These are phyloP conservation scores for Kodamaea plutei DNA, from an alignment of 1,139 yeast species.

Conservation along the genomic window DNA sequence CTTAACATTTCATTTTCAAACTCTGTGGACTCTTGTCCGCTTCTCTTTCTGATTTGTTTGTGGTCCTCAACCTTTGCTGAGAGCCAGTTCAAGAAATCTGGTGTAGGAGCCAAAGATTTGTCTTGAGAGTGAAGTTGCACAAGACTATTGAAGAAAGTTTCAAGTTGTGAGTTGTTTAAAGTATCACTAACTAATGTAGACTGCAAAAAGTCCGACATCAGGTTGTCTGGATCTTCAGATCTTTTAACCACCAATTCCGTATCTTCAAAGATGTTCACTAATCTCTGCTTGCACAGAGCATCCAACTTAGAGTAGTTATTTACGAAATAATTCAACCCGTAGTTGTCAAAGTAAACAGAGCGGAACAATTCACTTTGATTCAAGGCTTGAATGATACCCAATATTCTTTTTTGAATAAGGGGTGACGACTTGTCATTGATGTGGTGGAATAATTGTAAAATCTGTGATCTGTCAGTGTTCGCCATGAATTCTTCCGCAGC, in stretches of 20 bases:
- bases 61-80: constrained; percentile 46
- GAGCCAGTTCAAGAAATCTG: constrained; percentile 59
- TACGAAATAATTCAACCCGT: constrained; percentile 26
- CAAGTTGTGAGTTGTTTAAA: constrained; percentile 35
- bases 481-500: constrained; percentile 41
- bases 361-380: constrained; percentile 29
- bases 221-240: constrained; percentile 19
- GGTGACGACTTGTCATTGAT: constrained; percentile 18
- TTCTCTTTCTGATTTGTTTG: constrained; percentile 27
- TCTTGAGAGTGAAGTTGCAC: constrained; percentile 31
- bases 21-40: constrained; percentile 26
- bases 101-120: constrained; percentile 21
- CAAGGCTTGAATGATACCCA: constrained; percentile 47
- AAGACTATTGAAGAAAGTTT: constrained; percentile 40
- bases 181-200: constrained; percentile 18
- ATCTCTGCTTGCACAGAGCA: constrained; percentile 27
- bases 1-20: constrained; percentile 47
- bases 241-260: constrained; percentile 17
- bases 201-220: constrained; percentile 32
- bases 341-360: constrained; percentile 21
- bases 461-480: constrained; percentile 10
- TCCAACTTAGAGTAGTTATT: constrained; percentile 27
- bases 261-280: constrained; percentile 42
- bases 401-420: constrained; percentile 40
- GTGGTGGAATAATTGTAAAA: constrained; percentile 12